phyloP scores from a whole-genome alignment of 1,284 basidiomycete species.

The Sphaerobolus stellatus region DNA sequence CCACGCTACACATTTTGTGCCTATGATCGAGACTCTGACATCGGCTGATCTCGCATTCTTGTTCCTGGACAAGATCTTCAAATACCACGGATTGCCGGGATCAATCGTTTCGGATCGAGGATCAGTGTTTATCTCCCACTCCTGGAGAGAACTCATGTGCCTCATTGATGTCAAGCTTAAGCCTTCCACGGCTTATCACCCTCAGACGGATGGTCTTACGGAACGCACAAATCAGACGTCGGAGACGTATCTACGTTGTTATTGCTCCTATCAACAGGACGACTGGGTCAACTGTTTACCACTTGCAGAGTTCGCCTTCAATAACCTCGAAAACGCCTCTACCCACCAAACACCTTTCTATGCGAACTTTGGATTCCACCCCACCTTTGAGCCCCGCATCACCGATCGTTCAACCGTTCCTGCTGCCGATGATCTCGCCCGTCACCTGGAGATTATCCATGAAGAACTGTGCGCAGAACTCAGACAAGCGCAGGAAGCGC shows the following conservation, averaged over 20 bases:
- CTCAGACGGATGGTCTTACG: slow-evolving; percentile 28
- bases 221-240: slow-evolving; percentile 28
- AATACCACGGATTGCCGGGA: slow-evolving; percentile 4
- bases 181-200: slow-evolving; percentile 23
- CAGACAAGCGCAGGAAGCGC: no score
- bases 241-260: slow-evolving; percentile 22
- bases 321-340: slow-evolving; percentile 27
- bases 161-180: slow-evolving; percentile 16
- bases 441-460: no score
- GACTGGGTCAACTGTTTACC: slow-evolving; percentile 38
- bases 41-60: slow-evolving; percentile 25
- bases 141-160: slow-evolving; percentile 18
- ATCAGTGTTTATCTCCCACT: slow-evolving; percentile 11
- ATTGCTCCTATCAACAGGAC: slow-evolving; percentile 28
- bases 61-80: slow-evolving; percentile 20
- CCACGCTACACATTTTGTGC: slow-evolving; percentile 26
- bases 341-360: slow-evolving; percentile 32
- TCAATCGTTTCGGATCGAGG: slow-evolving; percentile 10
- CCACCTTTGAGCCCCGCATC: no score
- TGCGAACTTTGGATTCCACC: slow-evolving; percentile 9
- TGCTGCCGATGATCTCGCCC: no score
- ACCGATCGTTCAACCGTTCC: no score
- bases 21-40: slow-evolving; percentile 24
- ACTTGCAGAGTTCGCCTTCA: slow-evolving; percentile 33
- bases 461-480: no score